phyloP scores from a whole-genome alignment of 176 grass and related monocot genomes.

The Musa acuminata region DNA sequence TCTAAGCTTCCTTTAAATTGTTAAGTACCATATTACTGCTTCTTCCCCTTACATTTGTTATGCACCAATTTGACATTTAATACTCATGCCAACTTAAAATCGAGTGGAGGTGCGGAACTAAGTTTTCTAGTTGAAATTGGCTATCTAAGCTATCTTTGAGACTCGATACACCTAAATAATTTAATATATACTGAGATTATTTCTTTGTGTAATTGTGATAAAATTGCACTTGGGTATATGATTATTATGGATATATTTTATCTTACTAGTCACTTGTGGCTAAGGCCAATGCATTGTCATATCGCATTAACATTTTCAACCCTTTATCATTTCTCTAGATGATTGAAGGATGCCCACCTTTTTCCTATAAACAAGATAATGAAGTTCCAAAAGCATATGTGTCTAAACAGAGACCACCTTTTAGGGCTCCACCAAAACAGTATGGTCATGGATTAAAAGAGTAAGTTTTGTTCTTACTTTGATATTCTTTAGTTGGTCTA shows the following conservation, averaged over 20 bases:
- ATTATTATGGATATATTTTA: background rate
- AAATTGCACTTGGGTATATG: background rate
- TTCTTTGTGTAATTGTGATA: background rate
- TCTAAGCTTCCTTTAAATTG: no score
- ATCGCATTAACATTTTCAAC: background rate
- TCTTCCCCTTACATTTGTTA: no score
- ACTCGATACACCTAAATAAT: background rate
- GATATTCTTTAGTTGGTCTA: background rate
- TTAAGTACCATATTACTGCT: no score
- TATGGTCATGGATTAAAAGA: slow-evolving; percentile 54
- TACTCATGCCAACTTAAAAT: no score
- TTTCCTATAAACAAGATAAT: slow-evolving; percentile 53
- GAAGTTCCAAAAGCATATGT: slow-evolving; percentile 61
- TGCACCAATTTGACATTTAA: no score
- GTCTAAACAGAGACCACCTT: slow-evolving; percentile 79
- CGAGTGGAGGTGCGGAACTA: no score
- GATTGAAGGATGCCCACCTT: slow-evolving; percentile 93
- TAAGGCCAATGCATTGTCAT: background rate
- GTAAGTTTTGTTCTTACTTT: slow-evolving; percentile 18
- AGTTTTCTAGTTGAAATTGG: background rate
- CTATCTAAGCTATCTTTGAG: background rate
- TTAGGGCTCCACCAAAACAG: slow-evolving; percentile 53
- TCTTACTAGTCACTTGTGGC: background rate
- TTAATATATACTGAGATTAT: background rate
- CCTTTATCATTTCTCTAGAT: slow-evolving; percentile 43